Percentiles rank a stretch among this genome's conserved stretches.
phyloP scores from a whole-genome alignment of 2,329 filamentous ascomycete species.

The Madurella mycetomatis region DNA sequence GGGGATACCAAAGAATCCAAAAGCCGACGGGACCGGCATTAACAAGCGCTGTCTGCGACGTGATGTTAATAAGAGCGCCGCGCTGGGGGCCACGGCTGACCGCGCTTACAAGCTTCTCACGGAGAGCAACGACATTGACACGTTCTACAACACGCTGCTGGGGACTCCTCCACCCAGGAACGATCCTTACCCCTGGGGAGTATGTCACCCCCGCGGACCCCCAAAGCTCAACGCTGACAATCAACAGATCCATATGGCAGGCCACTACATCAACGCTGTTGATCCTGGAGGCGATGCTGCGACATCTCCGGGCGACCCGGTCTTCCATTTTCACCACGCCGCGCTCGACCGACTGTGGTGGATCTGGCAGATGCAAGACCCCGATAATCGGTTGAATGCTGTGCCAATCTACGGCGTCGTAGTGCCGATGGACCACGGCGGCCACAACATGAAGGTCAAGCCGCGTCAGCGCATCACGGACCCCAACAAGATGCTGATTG shows the following conservation, averaged over 20 bases:
- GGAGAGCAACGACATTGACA: constrained; percentile 33
- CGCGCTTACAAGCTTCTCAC: constrained; percentile 33
- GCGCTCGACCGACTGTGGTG: constrained; percentile 38
- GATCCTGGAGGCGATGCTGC: constrained; percentile 19
- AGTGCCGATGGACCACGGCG: not conserved
- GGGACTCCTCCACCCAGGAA: constrained; percentile 34
- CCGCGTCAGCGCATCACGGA: constrained; percentile 2
- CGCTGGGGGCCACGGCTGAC: constrained; percentile 36
- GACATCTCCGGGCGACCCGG: constrained; percentile 35
- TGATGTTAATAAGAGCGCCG: constrained; percentile 35
- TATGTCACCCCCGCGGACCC: constrained; percentile 21
- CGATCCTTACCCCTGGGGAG: constrained; percentile 36
- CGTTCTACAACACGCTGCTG: constrained; percentile 40
- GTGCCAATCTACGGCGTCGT: constrained; percentile 22
- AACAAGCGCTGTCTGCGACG: constrained; percentile 42
- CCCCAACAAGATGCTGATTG: constrained; percentile 3
- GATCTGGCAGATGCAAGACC: constrained; percentile 41
- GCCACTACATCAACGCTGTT: constrained; percentile 10
- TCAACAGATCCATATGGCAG: constrained; percentile 32
- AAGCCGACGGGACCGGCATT: constrained; percentile 32
- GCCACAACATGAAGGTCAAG: not conserved
- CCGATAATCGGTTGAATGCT: constrained; percentile 31
- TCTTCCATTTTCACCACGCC: constrained; percentile 39
- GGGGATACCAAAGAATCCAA: constrained; percentile 32
- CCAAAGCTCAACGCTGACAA: constrained; percentile 7